Conservation (phyloP, 2,329 filamentous ascomycete genomes). For the Penicillium sp. region DNA sequence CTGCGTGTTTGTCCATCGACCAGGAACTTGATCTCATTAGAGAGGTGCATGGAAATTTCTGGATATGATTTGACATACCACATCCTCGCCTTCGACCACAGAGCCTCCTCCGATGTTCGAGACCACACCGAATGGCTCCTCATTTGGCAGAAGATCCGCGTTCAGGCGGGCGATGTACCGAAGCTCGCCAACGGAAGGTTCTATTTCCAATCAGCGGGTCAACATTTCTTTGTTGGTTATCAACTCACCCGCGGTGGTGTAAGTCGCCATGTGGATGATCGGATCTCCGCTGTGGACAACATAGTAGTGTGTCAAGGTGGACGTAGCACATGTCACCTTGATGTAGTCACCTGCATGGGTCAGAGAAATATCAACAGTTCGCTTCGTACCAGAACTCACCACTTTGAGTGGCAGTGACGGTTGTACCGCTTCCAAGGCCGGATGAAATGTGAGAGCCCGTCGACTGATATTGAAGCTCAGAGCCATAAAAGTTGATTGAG, state of each 20-base stretch:
- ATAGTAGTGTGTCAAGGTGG: constrained; percentile 65
- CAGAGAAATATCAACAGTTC: background rate
- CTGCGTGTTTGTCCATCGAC: constrained; percentile 64
- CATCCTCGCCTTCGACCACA: constrained; percentile 60
- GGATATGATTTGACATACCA: constrained; percentile 33
- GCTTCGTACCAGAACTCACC: constrained; percentile 17
- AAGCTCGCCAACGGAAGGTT: constrained; percentile 61
- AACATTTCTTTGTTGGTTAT: constrained; percentile 2
- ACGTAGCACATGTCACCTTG: constrained; percentile 62
- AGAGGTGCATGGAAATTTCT: background rate
- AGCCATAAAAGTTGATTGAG: constrained; percentile 61
- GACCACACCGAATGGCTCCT: constrained; percentile 56
- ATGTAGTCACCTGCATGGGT: constrained; percentile 47
- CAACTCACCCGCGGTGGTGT: constrained; percentile 53
- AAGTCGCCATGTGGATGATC: constrained; percentile 62
- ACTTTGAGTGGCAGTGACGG: constrained; percentile 51
- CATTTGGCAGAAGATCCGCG: constrained; percentile 51
- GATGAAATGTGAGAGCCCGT: constrained; percentile 60
- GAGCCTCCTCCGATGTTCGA: constrained; percentile 58
- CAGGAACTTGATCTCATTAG: constrained; percentile 44
- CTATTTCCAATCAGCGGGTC: constrained; percentile 21
- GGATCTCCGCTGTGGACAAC: constrained; percentile 62
- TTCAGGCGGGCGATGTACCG: constrained; percentile 66
- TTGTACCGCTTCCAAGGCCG: constrained; percentile 58
- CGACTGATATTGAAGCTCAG: constrained; percentile 58